Conservation (phyloP, 352 stramenopile genomes). For the Phytophthora podocarpi region DNA sequence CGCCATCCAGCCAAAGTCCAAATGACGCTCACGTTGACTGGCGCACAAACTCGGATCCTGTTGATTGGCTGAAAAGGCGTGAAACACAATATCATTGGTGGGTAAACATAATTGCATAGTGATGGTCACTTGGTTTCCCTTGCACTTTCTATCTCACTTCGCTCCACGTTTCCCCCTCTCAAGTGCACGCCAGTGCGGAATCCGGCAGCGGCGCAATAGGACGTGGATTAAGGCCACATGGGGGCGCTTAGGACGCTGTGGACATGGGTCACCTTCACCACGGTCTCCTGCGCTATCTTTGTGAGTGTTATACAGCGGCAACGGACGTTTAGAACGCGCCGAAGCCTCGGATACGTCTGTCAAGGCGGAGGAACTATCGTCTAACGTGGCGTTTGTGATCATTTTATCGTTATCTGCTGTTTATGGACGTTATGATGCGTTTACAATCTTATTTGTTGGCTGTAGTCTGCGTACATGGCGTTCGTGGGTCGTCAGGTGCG, state of each 20-base stretch:
- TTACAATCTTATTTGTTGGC: neutral
- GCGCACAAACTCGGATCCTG: constrained; percentile 11
- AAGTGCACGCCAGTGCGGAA: constrained; percentile 12
- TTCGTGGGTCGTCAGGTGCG: constrained; percentile 58
- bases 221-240: constrained; percentile 22
- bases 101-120: constrained; percentile 4
- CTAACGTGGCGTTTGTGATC: neutral
- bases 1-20: constrained; percentile 17
- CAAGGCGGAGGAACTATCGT: neutral
- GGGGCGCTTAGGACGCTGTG: constrained; percentile 28
- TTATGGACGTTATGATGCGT: neutral
- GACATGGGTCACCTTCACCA: constrained; percentile 63
- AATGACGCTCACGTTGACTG: constrained; percentile 29
- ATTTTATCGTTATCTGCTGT: neutral
- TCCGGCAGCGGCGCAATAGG: neutral
- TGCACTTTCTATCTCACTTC: constrained; percentile 1
- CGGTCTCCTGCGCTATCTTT: constrained; percentile 61
- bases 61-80: constrained; percentile 25
- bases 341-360: neutral
- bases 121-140: constrained; percentile 5
- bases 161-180: neutral
- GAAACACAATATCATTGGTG: neutral
- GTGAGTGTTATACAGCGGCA: constrained; percentile 36
- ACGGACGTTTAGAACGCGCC: neutral
- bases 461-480: constrained; percentile 61